Base-by-base conservation (phyloP, 2,329 filamentous ascomycete species). In the Ceratocystis colombiana region DNA sequence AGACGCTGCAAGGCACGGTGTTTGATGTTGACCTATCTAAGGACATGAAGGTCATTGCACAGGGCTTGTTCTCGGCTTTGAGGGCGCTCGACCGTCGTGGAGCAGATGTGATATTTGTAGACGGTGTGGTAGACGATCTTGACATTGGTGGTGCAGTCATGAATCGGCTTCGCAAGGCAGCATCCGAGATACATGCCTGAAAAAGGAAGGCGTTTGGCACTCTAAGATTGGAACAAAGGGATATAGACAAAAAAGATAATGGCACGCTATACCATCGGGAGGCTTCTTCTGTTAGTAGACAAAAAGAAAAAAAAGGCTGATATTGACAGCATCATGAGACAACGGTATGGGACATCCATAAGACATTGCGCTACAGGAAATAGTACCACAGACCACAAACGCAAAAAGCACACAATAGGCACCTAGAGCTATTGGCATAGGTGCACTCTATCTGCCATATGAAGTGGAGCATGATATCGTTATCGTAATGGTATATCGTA, bases 71-170 rank as follows among this genome's bases (percentile, higher is more conserved):
- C 74, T 89, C 90, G 12, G 89, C 90, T 1, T 78, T 99, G 65
- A 82, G 94, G 64, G 89, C 92, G 70, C 81, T 99, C 69, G 94
- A 99, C 74, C 84, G 86, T 71, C 80, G 85, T 69, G 83, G 85
- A 37, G 90, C 90, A 3, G 86, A 94, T 73, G 80, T 88, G 22
- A 96, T 99, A 64, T 89, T 92, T 71, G 90, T 97, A 10, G 94
- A 99, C 74, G 93, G 93, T 1, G 88, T 96, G 67, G 80, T 84
- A 68, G 88, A 89, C 68, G 84, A 88, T 68, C 86, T 88, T 41
- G 89, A 94, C 73, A 87, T 94, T 71, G 90, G 91, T 22, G 89
- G 90, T 28, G 94, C 89, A 28, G 86, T 93, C 70, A 92, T 93
- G 88, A 93, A 93, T 72, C 81, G 89, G 70, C 79, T 93, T 67